These are phyloP conservation scores for Kalmusia sp. DNA, from an alignment of 2,329 filamentous ascomycete species.

Conservation along the genomic window DNA sequence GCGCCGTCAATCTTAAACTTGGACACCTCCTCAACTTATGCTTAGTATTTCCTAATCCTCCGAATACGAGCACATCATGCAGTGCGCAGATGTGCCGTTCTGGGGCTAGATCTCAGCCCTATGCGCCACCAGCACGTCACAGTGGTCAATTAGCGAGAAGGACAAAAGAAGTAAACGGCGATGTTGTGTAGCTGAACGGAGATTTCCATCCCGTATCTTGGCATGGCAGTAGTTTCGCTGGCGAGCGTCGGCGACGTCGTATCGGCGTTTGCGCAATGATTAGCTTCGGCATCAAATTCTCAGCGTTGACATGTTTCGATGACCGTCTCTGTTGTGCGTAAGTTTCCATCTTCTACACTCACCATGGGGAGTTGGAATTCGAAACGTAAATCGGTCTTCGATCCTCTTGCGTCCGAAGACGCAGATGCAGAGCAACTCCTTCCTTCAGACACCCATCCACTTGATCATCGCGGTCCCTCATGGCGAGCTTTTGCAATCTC, in stretches of 20 bases:
- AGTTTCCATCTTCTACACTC: background rate
- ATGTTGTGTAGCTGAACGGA: background rate
- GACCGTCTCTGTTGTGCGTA: background rate
- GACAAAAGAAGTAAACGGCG: constrained; percentile 6
- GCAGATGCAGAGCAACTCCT: background rate
- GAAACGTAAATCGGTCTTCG: constrained; percentile 11
- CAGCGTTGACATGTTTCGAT: background rate
- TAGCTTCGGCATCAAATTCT: background rate
- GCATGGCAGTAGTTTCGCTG: background rate
- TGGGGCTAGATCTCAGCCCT: constrained; percentile 20
- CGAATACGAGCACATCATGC: constrained; percentile 5
- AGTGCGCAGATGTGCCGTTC: background rate
- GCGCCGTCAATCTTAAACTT: too few species aligned
- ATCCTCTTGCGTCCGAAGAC: background rate
- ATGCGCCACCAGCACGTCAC: constrained; percentile 23
- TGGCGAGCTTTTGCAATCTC: constrained; percentile 22
- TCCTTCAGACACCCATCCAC: background rate
- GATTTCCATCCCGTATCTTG: background rate
- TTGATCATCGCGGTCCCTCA: constrained; percentile 14
- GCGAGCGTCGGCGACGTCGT: background rate
- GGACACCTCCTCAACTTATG: too few species aligned
- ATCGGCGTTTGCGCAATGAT: background rate
- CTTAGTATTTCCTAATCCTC: too few species aligned
- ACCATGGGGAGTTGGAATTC: constrained; percentile 23
- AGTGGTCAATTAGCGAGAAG: constrained; percentile 10